A percentile compares a stretch with the other conserved stretches of the same genome.
phyloP scores from a whole-genome alignment of 345 rosid genomes.

The Salix suchowensis region DNA sequence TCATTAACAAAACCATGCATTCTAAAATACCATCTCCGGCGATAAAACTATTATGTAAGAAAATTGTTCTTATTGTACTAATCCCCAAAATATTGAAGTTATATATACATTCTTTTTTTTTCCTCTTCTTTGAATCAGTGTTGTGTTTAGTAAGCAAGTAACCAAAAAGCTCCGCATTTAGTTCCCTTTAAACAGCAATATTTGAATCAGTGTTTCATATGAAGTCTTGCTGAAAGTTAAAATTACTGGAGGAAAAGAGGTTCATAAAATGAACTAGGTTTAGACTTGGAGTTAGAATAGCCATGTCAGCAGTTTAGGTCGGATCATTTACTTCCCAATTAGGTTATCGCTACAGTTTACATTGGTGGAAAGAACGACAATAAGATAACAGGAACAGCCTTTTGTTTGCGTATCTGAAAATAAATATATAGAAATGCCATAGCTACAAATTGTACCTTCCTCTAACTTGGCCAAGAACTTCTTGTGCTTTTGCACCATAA shows the following conservation, averaged over 20 bases:
- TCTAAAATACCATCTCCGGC: no score
- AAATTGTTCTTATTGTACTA: no score
- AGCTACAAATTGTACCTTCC: constrained; percentile 56
- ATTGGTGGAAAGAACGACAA: not conserved
- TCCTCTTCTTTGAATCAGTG: not conserved
- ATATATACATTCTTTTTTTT: no score
- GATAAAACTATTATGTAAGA: no score
- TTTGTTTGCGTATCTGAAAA: not conserved
- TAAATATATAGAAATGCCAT: not conserved
- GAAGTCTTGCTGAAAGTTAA: not conserved
- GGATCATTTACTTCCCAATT: not conserved
- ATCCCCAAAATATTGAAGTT: not conserved
- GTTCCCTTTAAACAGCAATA: not conserved
- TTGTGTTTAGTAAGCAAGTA: not conserved
- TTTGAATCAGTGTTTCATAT: not conserved
- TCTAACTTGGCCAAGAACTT: constrained; percentile 86
- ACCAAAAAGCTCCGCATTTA: not conserved
- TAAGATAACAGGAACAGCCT: not conserved
- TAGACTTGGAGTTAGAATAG: not conserved
- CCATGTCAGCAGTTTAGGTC: not conserved
- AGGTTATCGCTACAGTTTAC: not conserved
- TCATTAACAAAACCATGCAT: no score
- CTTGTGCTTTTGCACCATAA: constrained; percentile 95
- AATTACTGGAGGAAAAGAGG: not conserved
- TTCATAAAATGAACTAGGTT: not conserved